Percentiles rank a stretch among this genome's conserved stretches.
phyloP scores from a whole-genome alignment of 2,329 filamentous ascomycete species.

The Diaporthe helianthi region DNA sequence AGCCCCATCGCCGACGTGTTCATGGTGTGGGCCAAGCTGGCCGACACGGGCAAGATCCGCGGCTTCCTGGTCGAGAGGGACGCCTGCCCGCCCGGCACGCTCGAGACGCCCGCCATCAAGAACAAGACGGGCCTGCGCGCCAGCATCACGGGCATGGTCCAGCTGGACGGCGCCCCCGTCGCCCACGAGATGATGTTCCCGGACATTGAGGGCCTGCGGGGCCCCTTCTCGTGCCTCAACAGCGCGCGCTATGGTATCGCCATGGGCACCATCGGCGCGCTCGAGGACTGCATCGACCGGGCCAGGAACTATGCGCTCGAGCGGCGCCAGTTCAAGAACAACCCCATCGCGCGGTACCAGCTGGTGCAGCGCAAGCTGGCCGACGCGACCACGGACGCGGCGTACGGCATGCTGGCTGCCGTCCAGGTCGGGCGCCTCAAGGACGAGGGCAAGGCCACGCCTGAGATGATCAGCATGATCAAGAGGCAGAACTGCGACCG shows the following conservation, averaged over 20 bases:
- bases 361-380: slow-evolving; percentile 97
- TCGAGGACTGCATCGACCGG: slow-evolving; percentile 88
- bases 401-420: slow-evolving; percentile 88
- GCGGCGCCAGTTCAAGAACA: slow-evolving; percentile 93
- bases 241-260: slow-evolving; percentile 93
- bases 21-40: slow-evolving; percentile 90
- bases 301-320: slow-evolving; percentile 89
- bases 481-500: slow-evolving; percentile 98
- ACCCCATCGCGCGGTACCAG: slow-evolving; percentile 95
- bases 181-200: slow-evolving; percentile 94
- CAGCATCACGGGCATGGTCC: slow-evolving; percentile 97
- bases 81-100: slow-evolving; percentile 83
- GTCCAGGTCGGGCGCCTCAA: slow-evolving; percentile 92
- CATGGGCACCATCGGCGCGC: slow-evolving; percentile 89
- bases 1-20: slow-evolving; percentile 83
- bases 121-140: slow-evolving; percentile 94
- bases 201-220: slow-evolving; percentile 81
- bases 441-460: slow-evolving; percentile 84
- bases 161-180: slow-evolving; percentile 89
- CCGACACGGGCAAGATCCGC: slow-evolving; percentile 90
- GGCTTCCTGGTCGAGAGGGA: slow-evolving; percentile 90
- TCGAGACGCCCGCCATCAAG: slow-evolving; percentile 91
- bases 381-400: slow-evolving; percentile 88
- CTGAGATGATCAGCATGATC: slow-evolving; percentile 97
- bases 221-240: slow-evolving; percentile 94